These are phyloP conservation scores for Globisporangium sylvaticum DNA, from an alignment of 352 stramenopile genomes.

Conservation along the genomic window DNA sequence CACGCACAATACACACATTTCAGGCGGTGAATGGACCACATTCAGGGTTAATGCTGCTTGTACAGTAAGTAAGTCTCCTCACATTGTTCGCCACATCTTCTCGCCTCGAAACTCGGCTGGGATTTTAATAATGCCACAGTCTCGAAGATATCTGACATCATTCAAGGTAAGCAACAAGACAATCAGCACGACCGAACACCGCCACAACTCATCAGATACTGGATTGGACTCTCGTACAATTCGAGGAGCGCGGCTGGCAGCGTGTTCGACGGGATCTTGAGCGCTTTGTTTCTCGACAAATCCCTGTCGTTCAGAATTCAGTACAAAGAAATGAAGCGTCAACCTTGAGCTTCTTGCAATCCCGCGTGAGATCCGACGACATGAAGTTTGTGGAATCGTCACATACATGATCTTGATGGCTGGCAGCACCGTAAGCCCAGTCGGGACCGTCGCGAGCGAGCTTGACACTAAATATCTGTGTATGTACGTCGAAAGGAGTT, in stretches of 20 bases:
- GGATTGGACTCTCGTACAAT: neutral
- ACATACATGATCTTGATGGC: constrained; percentile 17
- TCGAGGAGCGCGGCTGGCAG: constrained; percentile 14
- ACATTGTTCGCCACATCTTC: constrained; percentile 16
- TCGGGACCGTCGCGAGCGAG: constrained; percentile 2
- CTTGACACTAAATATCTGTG: constrained; percentile 9
- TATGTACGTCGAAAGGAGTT: neutral
- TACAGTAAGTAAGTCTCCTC: too few relatives aligned
- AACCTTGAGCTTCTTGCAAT: too few relatives aligned
- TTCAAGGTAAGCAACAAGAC: neutral
- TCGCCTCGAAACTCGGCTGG: constrained; percentile 19
- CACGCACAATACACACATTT: neutral
- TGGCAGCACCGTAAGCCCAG: constrained; percentile 13
- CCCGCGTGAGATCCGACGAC: too few relatives aligned
- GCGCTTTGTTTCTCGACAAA: constrained; percentile 10
- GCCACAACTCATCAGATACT: neutral
- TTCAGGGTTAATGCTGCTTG: too few relatives aligned
- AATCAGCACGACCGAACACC: neutral
- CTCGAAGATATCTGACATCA: constrained; percentile 6
- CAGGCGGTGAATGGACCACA: too few relatives aligned
- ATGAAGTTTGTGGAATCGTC: too few relatives aligned
- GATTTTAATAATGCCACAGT: constrained; percentile 8
- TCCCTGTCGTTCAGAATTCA: constrained; percentile 4
- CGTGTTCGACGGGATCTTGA: constrained; percentile 16
- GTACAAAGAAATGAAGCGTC: too few relatives aligned